A percentile compares a stretch with the other conserved stretches of the same genome.
Evolutionary conservation across 305 asterid genomes (phyloP).

Genomic region (Fraxinus floribunda): DNA sequence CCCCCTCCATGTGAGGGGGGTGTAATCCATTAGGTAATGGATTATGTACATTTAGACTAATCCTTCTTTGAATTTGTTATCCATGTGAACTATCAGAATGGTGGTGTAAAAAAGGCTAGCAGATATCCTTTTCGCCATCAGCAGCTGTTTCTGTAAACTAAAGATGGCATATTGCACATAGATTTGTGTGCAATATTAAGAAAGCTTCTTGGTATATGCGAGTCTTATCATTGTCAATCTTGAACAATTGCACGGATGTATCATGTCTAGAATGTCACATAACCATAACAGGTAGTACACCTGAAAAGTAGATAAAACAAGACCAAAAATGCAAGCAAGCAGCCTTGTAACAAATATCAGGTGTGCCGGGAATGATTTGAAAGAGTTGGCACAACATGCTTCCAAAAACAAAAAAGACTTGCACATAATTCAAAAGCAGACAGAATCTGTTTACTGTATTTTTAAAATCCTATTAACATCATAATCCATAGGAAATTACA

Average conservation of each 20-base stretch:
- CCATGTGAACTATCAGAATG: background rate
- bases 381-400: background rate
- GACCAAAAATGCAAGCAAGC: background rate
- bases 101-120: background rate
- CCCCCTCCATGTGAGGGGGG: too few relatives aligned
- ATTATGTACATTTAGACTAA: too few relatives aligned
- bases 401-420: background rate
- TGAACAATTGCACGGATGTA: background rate
- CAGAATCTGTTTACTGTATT: background rate
- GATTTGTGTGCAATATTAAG: background rate
- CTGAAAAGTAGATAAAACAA: background rate
- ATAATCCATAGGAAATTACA: background rate
- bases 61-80: background rate
- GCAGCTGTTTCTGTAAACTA: background rate
- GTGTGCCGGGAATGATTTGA: background rate
- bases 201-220: background rate
- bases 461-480: background rate
- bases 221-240: background rate
- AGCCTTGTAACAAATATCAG: background rate
- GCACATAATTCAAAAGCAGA: background rate
- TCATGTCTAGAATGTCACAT: background rate
- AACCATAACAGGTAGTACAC: background rate
- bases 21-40: too few relatives aligned
- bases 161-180: background rate
- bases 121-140: background rate